A percentile compares a stretch with the other conserved stretches of the same genome.
Evolutionary conservation across 352 stramenopile genomes (phyloP).

Genomic region (Pythium coloratum): DNA sequence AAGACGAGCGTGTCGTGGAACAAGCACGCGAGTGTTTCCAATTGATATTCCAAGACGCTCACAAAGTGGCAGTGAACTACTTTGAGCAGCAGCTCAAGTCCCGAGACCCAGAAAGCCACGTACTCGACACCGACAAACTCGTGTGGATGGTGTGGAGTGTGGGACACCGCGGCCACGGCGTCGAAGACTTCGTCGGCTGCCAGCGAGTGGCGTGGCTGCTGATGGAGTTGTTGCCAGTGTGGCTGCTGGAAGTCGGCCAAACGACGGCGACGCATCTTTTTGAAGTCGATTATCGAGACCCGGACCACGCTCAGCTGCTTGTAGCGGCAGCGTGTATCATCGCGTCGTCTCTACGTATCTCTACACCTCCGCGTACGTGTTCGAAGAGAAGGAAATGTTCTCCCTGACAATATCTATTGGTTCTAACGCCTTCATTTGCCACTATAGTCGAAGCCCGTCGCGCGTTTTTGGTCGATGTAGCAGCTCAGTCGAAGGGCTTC

Average conservation of each 20-base stretch:
- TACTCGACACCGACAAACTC: neutral
- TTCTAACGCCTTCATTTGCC: too few species aligned
- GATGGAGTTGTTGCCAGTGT: constrained; percentile 24
- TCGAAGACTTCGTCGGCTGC: constrained; percentile 20
- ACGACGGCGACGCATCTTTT: constrained; percentile 5
- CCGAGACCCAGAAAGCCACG: neutral
- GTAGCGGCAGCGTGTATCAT: constrained; percentile 35
- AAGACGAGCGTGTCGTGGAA: constrained; percentile 2
- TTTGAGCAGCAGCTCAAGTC: constrained; percentile 2
- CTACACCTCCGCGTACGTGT: constrained; percentile 31
- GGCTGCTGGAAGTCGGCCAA: constrained; percentile 7
- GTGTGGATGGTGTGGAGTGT: constrained; percentile 28
- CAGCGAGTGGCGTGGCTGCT: constrained; percentile 24
- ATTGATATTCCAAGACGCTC: constrained; percentile 15
- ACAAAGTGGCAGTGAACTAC: neutral
- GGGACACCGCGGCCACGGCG: constrained; percentile 10
- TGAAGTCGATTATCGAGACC: constrained; percentile 18
- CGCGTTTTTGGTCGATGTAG: neutral
- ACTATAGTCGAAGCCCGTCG: constrained; percentile 5
- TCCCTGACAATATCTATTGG: too few species aligned
- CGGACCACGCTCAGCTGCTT: constrained; percentile 31
- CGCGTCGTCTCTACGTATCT: constrained; percentile 26
- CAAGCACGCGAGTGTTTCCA: constrained; percentile 14
- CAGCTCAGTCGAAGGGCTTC: constrained; percentile 11
- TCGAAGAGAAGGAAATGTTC: neutral